Evolutionary conservation across 352 stramenopile species (phyloP).

Genomic region (Globisporangium canariense): DNA sequence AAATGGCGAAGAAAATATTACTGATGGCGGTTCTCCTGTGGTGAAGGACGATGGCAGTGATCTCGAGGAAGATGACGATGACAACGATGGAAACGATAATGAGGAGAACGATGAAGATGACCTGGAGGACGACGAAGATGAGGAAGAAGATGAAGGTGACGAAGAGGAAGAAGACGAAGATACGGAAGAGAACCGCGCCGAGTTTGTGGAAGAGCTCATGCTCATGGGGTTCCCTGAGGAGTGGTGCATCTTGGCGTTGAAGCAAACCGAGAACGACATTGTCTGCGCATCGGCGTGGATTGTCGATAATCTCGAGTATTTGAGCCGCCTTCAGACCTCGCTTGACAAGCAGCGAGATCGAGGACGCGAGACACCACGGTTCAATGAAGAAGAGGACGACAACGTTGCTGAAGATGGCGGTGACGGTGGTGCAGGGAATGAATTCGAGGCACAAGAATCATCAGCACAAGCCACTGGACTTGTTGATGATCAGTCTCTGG

Average conservation of each 20-base stretch:
- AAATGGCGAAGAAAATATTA: background rate
- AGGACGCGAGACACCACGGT: constrained; percentile 28
- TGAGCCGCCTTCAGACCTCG: constrained; percentile 78
- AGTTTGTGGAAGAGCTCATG: constrained; percentile 91
- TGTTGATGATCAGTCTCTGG: background rate
- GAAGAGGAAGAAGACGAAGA: constrained; percentile 54
- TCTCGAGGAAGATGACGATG: constrained; percentile 10
- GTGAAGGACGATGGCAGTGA: background rate
- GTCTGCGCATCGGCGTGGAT: constrained; percentile 90
- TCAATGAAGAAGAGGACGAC: constrained; percentile 76
- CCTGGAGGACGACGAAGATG: constrained; percentile 12
- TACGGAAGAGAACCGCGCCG: constrained; percentile 43
- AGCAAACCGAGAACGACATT: constrained; percentile 91
- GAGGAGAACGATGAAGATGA: constrained; percentile 16
- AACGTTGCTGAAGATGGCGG: background rate
- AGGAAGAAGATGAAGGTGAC: constrained; percentile 40
- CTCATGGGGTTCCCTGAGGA: constrained; percentile 92
- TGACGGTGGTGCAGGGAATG: background rate
- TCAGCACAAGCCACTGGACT: background rate
- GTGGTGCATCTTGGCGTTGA: constrained; percentile 89
- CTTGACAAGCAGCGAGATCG: constrained; percentile 66
- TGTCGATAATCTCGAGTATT: constrained; percentile 91
- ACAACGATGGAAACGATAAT: constrained; percentile 12
- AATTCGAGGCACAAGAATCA: background rate
- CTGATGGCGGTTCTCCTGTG: background rate